These are phyloP conservation scores for Calocera viscosa DNA, from an alignment of 768 basidiomycete genomes.

Conservation along the genomic window DNA sequence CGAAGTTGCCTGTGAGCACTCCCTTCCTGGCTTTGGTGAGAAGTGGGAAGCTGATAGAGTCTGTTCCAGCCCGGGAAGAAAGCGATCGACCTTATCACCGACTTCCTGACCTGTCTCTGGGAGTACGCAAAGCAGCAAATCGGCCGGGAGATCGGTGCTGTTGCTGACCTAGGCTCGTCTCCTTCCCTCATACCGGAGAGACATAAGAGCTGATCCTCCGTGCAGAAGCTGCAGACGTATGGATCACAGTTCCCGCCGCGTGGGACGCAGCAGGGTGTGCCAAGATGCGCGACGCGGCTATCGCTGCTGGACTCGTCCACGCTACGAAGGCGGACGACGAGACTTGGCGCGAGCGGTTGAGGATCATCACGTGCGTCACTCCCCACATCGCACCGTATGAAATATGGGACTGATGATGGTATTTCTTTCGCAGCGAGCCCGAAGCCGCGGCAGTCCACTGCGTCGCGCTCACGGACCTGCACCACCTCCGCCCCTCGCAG, in stretches of 20 bases:
- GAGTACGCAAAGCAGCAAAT: conserved; percentile 78
- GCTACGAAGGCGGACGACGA: conserved; percentile 55
- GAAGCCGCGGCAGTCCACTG: conserved; percentile 91
- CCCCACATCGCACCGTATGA: not conserved
- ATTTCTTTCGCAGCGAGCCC: conserved; percentile 39
- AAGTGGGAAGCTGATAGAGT: not conserved
- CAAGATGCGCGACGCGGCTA: conserved; percentile 75
- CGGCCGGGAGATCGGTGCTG: conserved; percentile 72
- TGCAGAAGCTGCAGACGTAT: conserved; percentile 68
- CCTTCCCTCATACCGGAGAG: not conserved
- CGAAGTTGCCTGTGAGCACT: conserved; percentile 55
- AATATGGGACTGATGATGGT: no score
- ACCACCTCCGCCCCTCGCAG: conserved; percentile 65
- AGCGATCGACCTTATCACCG: conserved; percentile 66
- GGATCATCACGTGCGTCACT: conserved; percentile 59
- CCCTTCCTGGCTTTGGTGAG: not conserved
- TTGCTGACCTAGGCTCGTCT: conserved; percentile 66
- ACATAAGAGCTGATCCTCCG: not conserved
- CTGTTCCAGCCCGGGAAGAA: conserved; percentile 51
- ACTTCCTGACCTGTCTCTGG: conserved; percentile 74
- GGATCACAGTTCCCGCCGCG: conserved; percentile 78
- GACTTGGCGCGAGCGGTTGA: conserved; percentile 66
- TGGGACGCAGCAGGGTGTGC: conserved; percentile 81
- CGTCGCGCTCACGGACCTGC: conserved; percentile 65
- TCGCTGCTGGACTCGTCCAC: conserved; percentile 66